Base-by-base conservation (phyloP, 1,284 basidiomycete species). In the Pascua sp. region DNA sequence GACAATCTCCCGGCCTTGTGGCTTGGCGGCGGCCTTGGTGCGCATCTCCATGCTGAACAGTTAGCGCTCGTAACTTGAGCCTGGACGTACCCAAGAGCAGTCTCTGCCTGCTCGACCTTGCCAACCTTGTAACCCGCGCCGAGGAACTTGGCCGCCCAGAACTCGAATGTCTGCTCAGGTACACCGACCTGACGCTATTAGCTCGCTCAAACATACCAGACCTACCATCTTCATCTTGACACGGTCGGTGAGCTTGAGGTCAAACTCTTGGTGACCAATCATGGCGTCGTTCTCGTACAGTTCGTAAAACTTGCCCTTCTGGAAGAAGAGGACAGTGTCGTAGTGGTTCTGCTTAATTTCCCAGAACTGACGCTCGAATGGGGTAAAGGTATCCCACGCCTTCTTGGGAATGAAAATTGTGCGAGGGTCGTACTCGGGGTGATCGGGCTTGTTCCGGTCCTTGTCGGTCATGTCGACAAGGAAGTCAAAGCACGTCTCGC, bases 141-240 rank as follows among this genome's bases (percentile, higher is more conserved):
- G 4, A 78, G 69, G 66, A 82, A 80, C 59, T 81, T 82, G 49
- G 77, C 73, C 15, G 79, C 74, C 76, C 76, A 78, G 39, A 69
- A 67, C 68, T 95, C 92, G 76, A 98, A 96, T 1, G 88, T 87
- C 75, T 85, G 86, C 73, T 98, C 96, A 0, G 96, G 96, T 5
- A 98, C 95, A 44, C 96, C 94, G 24, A 32, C 24, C 24, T 32
- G 24, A 32, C 7, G 24, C 24, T 32, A 7, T 32, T 32, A 32
- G 24, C 4, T 32, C 24, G 24, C 24, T 4, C 24, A 32, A 32
- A 32, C 3, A 32, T 7, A 4, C 24, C 7, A 3, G 24, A 32
- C 24, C 24, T 59, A 96, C 91, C 93, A 96, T 97, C 61, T 89
- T 94, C 96, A 99, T 99, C 78, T 98, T 98, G 56, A 97, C 94